Conservation (phyloP, 345 rosid genomes). For the Dipteronia sinensis region DNA sequence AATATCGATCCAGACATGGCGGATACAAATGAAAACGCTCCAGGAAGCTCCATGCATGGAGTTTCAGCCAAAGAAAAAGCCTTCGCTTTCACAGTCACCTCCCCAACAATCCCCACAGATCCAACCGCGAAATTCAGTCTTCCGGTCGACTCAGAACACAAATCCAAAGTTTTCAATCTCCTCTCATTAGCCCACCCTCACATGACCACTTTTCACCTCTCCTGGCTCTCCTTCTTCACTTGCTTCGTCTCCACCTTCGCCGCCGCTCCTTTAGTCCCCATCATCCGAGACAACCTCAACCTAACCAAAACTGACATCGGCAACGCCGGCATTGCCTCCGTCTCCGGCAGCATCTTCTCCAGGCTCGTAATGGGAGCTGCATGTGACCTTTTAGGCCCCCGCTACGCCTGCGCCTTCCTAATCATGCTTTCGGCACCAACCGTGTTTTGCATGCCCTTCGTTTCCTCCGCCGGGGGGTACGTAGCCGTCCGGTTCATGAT, state of each 20-base stretch:
- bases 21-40: slow-evolving; percentile 44
- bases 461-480: slow-evolving; percentile 64
- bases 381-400: slow-evolving; percentile 81
- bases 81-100: slow-evolving; percentile 61
- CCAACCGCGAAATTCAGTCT: slow-evolving; percentile 58
- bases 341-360: slow-evolving; percentile 85
- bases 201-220: slow-evolving; percentile 87
- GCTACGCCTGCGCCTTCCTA: slow-evolving; percentile 81
- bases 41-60: slow-evolving; percentile 86
- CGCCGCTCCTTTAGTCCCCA: slow-evolving; percentile 85
- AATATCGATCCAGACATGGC: slow-evolving; percentile 33
- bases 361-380: slow-evolving; percentile 88
- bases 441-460: slow-evolving; percentile 83
- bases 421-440: slow-evolving; percentile 79
- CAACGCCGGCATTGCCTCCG: slow-evolving; percentile 87
- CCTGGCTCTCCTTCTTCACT: slow-evolving; percentile 92
- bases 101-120: slow-evolving; percentile 62
- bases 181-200: slow-evolving; percentile 80
- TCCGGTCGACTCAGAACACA: slow-evolving; percentile 86
- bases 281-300: slow-evolving; percentile 79
- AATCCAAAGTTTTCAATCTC: slow-evolving; percentile 68
- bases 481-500: slow-evolving; percentile 84
- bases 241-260: slow-evolving; percentile 89
- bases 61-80: slow-evolving; percentile 65
- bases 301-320: slow-evolving; percentile 64